phyloP scores from a whole-genome alignment of 2,329 filamentous ascomycete species.

The Alternaria triticimaculans region DNA sequence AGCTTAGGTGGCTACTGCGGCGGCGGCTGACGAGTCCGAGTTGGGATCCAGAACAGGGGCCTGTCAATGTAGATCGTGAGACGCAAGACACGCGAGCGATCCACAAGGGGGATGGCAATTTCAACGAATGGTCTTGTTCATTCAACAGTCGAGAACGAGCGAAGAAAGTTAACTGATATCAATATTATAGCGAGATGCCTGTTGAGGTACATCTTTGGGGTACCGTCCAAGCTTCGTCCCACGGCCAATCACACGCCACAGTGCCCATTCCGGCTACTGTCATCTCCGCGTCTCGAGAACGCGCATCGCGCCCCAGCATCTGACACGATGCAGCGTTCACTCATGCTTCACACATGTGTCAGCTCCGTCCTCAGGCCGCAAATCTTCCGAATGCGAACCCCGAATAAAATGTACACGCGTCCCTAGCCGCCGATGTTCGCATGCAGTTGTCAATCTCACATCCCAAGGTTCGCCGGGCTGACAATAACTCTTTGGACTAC shows the following conservation, averaged over 20 bases:
- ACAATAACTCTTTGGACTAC: slow-evolving; percentile 6
- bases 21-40: slow-evolving; percentile 37
- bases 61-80: not conserved
- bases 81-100: slow-evolving; percentile 10
- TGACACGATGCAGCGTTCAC: slow-evolving; percentile 32
- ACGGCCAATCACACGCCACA: slow-evolving; percentile 27
- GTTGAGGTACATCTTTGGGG: slow-evolving; percentile 15
- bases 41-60: slow-evolving; percentile 17
- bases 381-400: slow-evolving; percentile 17
- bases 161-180: not conserved
- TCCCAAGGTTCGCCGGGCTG: not conserved
- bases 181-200: slow-evolving; percentile 2
- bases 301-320: slow-evolving; percentile 14
- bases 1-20: slow-evolving; percentile 35
- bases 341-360: slow-evolving; percentile 38
- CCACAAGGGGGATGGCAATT: slow-evolving; percentile 2
- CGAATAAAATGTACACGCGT: slow-evolving; percentile 14
- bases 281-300: slow-evolving; percentile 35
- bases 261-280: slow-evolving; percentile 12
- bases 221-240: slow-evolving; percentile 17
- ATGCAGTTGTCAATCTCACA: slow-evolving; percentile 2
- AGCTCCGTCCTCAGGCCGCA: slow-evolving; percentile 19
- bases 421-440: slow-evolving; percentile 11
- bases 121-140: not conserved
- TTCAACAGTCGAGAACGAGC: not conserved